phyloP scores from a whole-genome alignment of 2,329 filamentous ascomycete species.

The Ceratocystis cacaofunesta region DNA sequence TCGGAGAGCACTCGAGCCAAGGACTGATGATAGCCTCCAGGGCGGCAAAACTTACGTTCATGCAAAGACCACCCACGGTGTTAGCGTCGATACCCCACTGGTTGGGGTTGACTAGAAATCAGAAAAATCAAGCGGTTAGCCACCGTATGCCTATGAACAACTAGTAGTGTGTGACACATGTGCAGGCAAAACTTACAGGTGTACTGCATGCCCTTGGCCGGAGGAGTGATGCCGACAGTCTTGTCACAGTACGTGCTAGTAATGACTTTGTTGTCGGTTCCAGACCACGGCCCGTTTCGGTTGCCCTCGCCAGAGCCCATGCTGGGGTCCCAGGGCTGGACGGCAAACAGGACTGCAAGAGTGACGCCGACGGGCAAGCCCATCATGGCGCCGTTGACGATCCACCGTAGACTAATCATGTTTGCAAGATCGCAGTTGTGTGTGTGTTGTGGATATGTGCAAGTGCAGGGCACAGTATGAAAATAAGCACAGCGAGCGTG shows the following conservation, averaged over 20 bases:
- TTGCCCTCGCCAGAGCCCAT: conserved; percentile 30
- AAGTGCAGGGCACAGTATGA: not conserved
- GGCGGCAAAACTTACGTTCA: conserved; percentile 32
- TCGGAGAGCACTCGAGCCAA: not conserved
- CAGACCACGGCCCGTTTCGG: conserved; percentile 24
- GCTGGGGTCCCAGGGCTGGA: conserved; percentile 31
- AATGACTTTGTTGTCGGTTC: conserved; percentile 26
- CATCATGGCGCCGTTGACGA: conserved; percentile 36
- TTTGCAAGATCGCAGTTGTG: not conserved
- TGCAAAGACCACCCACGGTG: conserved; percentile 30
- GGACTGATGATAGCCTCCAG: conserved; percentile 7
- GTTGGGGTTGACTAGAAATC: conserved; percentile 36
- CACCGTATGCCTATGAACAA: not conserved
- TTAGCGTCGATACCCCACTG: conserved; percentile 35
- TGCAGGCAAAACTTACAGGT: conserved; percentile 28
- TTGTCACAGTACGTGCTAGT: conserved; percentile 28
- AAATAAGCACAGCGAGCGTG: not conserved
- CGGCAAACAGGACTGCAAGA: conserved; percentile 34
- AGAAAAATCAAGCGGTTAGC: not conserved
- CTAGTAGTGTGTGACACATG: not conserved
- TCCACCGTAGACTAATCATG: conserved; percentile 28
- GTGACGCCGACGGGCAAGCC: conserved; percentile 36
- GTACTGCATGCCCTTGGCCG: conserved; percentile 30
- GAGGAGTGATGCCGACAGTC: conserved; percentile 32
- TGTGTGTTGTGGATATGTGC: not conserved